Evolutionary conservation across 2,329 filamentous ascomycete genomes (phyloP), one percentile per base, ranked within the genome.

Genomic region (Tolypocladium guangdongense): DNA sequence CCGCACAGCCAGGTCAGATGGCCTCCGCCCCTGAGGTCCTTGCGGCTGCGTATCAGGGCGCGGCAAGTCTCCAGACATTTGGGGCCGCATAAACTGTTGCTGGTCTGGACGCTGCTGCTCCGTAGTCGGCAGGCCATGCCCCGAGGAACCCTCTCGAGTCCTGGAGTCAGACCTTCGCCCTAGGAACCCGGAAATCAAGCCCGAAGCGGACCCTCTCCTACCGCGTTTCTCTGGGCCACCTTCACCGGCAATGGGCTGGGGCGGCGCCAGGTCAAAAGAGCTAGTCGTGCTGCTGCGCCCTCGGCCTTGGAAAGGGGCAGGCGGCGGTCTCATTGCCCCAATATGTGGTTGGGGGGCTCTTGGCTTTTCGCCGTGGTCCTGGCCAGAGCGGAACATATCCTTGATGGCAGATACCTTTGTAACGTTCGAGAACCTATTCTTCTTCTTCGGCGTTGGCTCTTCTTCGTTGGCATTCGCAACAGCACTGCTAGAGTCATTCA

Each of bases 341-440:
- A 38, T 20, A 2, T 33, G 48, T 22, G 46, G 2, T 1, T 12
- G 18, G 11, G 16, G n/a, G 3, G 20, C n/a, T 18, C 12, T 27
- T 7, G 18, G 8, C 20, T 36, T 35, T 61, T 59, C 14, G 49
- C 54, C 20, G 37, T 52, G 22, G 37, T 62, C 56, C 4, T 54
- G 48, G 4, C 54, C 61, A 18, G 62, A 53, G 22, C 66, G 60
- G 43, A 69, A 65, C 14, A 64, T 59, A 24, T 60, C 59, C 16
- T 63, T 57, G 22, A 67, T 59, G 7, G 65, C 69, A 11, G 74
- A 58, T 14, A 60, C 60, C 32, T 63, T 63, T 27, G 62, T 52
- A 14, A 70, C 59, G 20, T 65, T 70, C 0, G 76, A 77, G 54
- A 79, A 74, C 12, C 76, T 67, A 56, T 75, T 77, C 64, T 74